phyloP scores from a whole-genome alignment of 2,329 filamentous ascomycete species.

The Fusarium stilboides region DNA sequence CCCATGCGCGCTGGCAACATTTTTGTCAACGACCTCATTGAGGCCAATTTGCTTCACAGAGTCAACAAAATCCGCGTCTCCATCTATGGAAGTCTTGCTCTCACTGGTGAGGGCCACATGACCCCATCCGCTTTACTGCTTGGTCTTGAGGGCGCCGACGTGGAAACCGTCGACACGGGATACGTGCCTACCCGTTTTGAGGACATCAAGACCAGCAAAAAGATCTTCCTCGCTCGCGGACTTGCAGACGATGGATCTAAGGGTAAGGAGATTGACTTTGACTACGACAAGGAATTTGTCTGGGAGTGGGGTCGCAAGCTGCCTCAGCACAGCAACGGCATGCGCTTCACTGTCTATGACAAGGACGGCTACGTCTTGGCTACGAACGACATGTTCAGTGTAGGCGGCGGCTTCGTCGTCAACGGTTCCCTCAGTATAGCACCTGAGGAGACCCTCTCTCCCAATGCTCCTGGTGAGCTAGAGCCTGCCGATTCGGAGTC shows the following conservation, averaged over 20 bases:
- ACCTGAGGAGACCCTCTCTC: constrained; percentile 43
- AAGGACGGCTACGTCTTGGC: constrained; percentile 62
- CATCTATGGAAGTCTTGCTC: constrained; percentile 65
- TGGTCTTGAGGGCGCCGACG: constrained; percentile 65
- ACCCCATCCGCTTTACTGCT: constrained; percentile 65
- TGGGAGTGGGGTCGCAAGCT: constrained; percentile 68
- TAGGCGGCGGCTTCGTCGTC: constrained; percentile 68
- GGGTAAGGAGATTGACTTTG: constrained; percentile 64
- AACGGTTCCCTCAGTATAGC: constrained; percentile 64
- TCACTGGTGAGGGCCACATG: constrained; percentile 68
- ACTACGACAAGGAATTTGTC: constrained; percentile 64
- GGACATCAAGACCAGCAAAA: constrained; percentile 63
- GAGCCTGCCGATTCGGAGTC: constrained; percentile 27
- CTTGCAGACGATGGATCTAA: constrained; percentile 54
- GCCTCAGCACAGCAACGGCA: constrained; percentile 67
- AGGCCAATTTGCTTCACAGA: constrained; percentile 61
- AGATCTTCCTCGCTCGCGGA: constrained; percentile 60
- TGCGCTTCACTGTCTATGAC: constrained; percentile 67
- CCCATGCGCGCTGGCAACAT: constrained; percentile 68
- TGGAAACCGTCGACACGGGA: constrained; percentile 65
- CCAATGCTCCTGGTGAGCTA: constrained; percentile 27
- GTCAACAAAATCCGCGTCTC: constrained; percentile 64
- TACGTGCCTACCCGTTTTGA: constrained; percentile 63
- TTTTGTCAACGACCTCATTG: constrained; percentile 64
- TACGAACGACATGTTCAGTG: constrained; percentile 66